phyloP scores from a whole-genome alignment of 345 rosid species.

The Pseudoturritis turrita region DNA sequence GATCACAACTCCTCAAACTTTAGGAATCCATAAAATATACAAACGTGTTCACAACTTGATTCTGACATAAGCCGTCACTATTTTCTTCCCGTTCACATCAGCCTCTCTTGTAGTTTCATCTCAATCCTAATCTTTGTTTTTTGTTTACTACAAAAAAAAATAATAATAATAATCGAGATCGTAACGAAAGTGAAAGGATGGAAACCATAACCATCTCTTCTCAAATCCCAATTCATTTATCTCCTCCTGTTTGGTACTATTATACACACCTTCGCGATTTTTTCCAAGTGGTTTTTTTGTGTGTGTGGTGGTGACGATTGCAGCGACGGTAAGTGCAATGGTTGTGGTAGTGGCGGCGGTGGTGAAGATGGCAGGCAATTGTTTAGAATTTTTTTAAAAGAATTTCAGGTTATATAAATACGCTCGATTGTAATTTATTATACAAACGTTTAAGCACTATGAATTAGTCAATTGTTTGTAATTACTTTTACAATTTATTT shows the following conservation, averaged over 20 bases:
- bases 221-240: not conserved
- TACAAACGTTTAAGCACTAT: no score
- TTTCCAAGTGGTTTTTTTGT: not conserved
- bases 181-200: not conserved
- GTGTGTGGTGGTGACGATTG: no score
- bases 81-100: slow-evolving; percentile 16
- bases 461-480: no score
- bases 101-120: slow-evolving; percentile 5
- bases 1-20: slow-evolving; percentile 12
- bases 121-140: not conserved
- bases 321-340: no score
- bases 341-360: no score
- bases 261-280: not conserved
- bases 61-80: not conserved
- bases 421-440: no score
- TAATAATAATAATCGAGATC: not conserved
- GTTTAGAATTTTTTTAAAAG: no score
- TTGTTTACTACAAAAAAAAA: not conserved
- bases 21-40: slow-evolving; percentile 7
- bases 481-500: no score
- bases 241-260: not conserved
- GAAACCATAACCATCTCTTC: not conserved
- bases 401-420: no score
- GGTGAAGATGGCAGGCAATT: no score
- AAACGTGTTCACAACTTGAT: slow-evolving; percentile 20